Evolutionary conservation across 805 yeast species (phyloP).

Genomic region (Candida coquimbonensis): DNA sequence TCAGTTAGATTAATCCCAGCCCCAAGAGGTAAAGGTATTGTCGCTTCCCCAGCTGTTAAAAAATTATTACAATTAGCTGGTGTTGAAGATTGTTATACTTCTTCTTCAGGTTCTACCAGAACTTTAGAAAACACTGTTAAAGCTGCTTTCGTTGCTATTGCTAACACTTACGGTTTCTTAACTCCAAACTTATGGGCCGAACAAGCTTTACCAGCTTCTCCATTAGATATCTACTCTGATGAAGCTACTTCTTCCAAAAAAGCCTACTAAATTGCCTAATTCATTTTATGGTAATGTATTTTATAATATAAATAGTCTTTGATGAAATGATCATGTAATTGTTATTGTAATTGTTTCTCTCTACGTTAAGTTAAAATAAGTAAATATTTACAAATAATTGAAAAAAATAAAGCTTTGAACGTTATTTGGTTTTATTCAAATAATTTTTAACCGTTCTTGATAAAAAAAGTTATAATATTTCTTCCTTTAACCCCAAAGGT

Average conservation of each 20-base stretch:
- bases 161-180: conserved; percentile 99
- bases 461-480: neutral
- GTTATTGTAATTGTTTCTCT: too few relatives aligned
- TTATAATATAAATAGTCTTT: conserved; percentile 3
- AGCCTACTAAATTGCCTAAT: conserved; percentile 50
- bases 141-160: conserved; percentile 99
- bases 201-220: conserved; percentile 79
- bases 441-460: neutral
- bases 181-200: conserved; percentile 98
- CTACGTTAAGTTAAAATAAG: neutral
- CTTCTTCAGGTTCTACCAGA: conserved; percentile 98
- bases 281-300: conserved; percentile 7
- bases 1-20: conserved; percentile 98
- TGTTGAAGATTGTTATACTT: conserved; percentile 98
- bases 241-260: conserved; percentile 71
- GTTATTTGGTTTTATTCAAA: neutral
- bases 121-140: conserved; percentile 99
- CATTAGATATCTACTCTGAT: conserved; percentile 91
- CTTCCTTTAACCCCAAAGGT: neutral
- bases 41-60: conserved; percentile 99
- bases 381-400: neutral
- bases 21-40: conserved; percentile 99
- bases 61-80: conserved; percentile 98
- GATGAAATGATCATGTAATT: too few relatives aligned
- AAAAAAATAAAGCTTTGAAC: neutral